Evolutionary conservation across 1,139 yeast species (phyloP).

Genomic region (Taphrina flavorubra): DNA sequence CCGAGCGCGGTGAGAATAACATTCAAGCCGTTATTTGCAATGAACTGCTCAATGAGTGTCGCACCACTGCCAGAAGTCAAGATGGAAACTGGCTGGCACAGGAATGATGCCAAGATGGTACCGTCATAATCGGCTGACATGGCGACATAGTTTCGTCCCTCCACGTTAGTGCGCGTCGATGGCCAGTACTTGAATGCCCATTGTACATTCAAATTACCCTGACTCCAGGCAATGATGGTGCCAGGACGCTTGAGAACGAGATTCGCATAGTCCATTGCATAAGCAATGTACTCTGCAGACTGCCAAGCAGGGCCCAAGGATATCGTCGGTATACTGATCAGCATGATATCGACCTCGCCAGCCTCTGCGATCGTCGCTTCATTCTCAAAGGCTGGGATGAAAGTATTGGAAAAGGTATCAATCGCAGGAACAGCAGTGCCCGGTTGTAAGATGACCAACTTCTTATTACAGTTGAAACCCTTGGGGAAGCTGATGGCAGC

Average conservation of each 20-base stretch:
- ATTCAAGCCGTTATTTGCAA: conserved; percentile 4
- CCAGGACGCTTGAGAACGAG: conserved; percentile 20
- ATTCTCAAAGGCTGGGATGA: conserved; percentile 28
- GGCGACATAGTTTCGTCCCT: conserved; percentile 22
- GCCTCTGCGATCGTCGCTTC: background rate
- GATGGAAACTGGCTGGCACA: conserved; percentile 27
- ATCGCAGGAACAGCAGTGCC: conserved; percentile 32
- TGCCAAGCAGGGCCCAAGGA: conserved; percentile 16
- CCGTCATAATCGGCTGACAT: conserved; percentile 30
- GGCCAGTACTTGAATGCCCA: conserved; percentile 39
- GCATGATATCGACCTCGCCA: conserved; percentile 24
- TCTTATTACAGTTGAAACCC: conserved; percentile 27
- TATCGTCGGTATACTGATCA: conserved; percentile 9
- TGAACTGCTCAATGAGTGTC: conserved; percentile 18
- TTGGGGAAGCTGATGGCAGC: conserved; percentile 28
- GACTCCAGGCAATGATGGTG: conserved; percentile 33
- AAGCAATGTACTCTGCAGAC: conserved; percentile 37
- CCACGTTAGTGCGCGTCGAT: conserved; percentile 19
- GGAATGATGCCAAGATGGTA: conserved; percentile 22
- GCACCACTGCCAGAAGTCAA: conserved; percentile 29
- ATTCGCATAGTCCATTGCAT: conserved; percentile 34
- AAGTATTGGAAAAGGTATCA: conserved; percentile 20
- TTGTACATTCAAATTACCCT: conserved; percentile 32
- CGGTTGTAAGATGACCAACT: conserved; percentile 28
- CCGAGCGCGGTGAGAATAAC: conserved; percentile 4